Percentiles rank a stretch among this genome's conserved stretches.
These are phyloP conservation scores for Bipolaris cookei DNA, from an alignment of 2,329 filamentous ascomycete genomes.

Conservation along the genomic window DNA sequence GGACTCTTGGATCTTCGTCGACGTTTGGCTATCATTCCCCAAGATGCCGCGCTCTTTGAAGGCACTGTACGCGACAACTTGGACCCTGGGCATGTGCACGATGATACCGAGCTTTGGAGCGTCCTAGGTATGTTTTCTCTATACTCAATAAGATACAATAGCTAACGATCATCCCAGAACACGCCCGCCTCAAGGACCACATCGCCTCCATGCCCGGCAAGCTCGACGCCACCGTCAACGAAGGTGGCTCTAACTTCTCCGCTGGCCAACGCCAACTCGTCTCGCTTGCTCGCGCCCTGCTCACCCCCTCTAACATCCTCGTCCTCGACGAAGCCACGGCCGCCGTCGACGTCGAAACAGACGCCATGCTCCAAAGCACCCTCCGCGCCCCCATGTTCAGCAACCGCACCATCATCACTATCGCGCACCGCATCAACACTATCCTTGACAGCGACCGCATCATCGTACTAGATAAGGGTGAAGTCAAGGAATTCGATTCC, in stretches of 20 bases:
- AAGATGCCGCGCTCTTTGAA: slow-evolving; percentile 95
- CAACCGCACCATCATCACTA: slow-evolving; percentile 96
- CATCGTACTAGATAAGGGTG: slow-evolving; percentile 88
- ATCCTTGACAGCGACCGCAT: slow-evolving; percentile 90
- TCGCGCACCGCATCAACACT: slow-evolving; percentile 97
- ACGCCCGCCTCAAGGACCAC: slow-evolving; percentile 92
- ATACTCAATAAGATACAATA: neutral
- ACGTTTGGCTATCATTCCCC: slow-evolving; percentile 93
- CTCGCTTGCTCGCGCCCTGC: slow-evolving; percentile 88
- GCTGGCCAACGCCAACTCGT: slow-evolving; percentile 94
- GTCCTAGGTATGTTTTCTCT: slow-evolving; percentile 72
- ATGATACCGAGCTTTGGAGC: slow-evolving; percentile 97
- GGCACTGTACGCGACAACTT: slow-evolving; percentile 93
- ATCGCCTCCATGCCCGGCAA: slow-evolving; percentile 85
- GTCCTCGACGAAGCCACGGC: slow-evolving; percentile 95
- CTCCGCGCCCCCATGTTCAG: slow-evolving; percentile 73
- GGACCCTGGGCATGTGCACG: slow-evolving; percentile 91
- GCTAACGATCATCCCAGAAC: slow-evolving; percentile 64
- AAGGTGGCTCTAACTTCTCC: slow-evolving; percentile 96
- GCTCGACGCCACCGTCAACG: slow-evolving; percentile 86
- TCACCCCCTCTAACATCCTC: slow-evolving; percentile 95
- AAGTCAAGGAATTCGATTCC: slow-evolving; percentile 90
- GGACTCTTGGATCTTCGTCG: slow-evolving; percentile 87
- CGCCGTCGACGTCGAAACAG: slow-evolving; percentile 73
- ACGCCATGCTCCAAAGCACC: slow-evolving; percentile 69